phyloP scores from a whole-genome alignment of 176 grass and related monocot genomes.

The bread wheat (Triticum aestivum) region DNA sequence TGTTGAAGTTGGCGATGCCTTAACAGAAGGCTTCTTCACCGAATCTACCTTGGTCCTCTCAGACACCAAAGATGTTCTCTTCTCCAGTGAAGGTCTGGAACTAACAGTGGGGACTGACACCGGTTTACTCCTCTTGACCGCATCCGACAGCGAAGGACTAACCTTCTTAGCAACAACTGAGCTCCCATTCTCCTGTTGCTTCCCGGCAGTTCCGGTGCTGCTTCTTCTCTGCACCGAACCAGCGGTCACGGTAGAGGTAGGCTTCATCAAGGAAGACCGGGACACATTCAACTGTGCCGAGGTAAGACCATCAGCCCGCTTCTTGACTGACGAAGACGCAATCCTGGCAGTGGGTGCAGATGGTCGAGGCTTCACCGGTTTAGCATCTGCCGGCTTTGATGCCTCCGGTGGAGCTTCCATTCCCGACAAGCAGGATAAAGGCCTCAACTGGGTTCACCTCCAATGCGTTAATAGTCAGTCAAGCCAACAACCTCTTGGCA shows the following conservation, averaged over 20 bases:
- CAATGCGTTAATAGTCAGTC: constrained; percentile 1
- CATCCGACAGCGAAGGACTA: constrained; percentile 49
- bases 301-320: background rate
- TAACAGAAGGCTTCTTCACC: constrained; percentile 40
- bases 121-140: constrained; percentile 46
- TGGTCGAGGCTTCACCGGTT: constrained; percentile 27
- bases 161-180: constrained; percentile 41
- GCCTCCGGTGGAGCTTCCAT: constrained; percentile 48
- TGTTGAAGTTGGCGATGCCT: constrained; percentile 44
- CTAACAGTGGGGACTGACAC: constrained; percentile 23
- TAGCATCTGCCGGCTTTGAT: constrained; percentile 19
- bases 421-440: background rate
- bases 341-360: constrained; percentile 25
- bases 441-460: background rate
- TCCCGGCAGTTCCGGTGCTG: constrained; percentile 41
- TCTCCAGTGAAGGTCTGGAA: constrained; percentile 34
- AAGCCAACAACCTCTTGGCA: background rate
- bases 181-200: constrained; percentile 39
- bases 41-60: constrained; percentile 38
- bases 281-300: constrained; percentile 1
- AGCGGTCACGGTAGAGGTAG: constrained; percentile 9
- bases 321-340: constrained; percentile 42
- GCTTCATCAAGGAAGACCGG: constrained; percentile 35
- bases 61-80: constrained; percentile 36
- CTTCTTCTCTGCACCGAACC: constrained; percentile 46